A percentile compares a stretch with the other conserved stretches of the same genome.
Evolutionary conservation across 169 alveolate species (phyloP).

Genomic region (Plasmodium cynomolgi): DNA sequence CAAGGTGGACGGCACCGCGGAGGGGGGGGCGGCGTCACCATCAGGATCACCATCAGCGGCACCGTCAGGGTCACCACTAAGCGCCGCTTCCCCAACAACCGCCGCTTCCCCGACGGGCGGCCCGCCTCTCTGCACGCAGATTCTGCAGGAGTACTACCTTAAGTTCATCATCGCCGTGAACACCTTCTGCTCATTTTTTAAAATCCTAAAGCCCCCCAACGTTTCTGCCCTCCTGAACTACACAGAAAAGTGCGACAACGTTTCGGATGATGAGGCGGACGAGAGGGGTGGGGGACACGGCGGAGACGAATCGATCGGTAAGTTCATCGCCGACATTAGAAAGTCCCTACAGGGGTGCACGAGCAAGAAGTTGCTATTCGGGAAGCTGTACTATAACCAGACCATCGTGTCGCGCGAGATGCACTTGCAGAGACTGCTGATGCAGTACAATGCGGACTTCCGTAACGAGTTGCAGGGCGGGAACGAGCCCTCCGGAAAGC

Average conservation of each 20-base stretch:
- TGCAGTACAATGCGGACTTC: slow-evolving; percentile 17
- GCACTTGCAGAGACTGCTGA: slow-evolving; percentile 15
- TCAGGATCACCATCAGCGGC: not conserved
- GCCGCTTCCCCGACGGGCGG: not conserved
- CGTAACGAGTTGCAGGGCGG: not conserved
- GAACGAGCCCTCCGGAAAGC: not conserved
- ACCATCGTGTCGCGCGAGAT: slow-evolving; percentile 46
- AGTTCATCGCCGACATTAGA: slow-evolving; percentile 33
- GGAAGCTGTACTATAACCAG: slow-evolving; percentile 40
- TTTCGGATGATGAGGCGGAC: not conserved
- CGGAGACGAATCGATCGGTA: slow-evolving; percentile 7
- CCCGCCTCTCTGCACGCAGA: not conserved
- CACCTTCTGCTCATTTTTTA: slow-evolving; percentile 40
- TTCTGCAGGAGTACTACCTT: slow-evolving; percentile 57
- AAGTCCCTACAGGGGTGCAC: slow-evolving; percentile 73
- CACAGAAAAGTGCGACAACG: slow-evolving; percentile 2
- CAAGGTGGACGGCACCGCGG: slow-evolving; percentile 19
- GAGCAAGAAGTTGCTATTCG: slow-evolving; percentile 56
- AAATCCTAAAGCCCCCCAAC: slow-evolving; percentile 59
- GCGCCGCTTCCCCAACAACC: no score
- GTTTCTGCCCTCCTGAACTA: slow-evolving; percentile 62
- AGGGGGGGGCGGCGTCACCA: not conserved
- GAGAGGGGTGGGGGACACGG: not conserved
- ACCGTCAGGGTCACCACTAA: no score
- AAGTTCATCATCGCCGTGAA: slow-evolving; percentile 39